Percentiles rank a stretch among this genome's conserved stretches.
phyloP scores from a whole-genome alignment of 805 yeast species.

The Wickerhamomyces canadensis region DNA sequence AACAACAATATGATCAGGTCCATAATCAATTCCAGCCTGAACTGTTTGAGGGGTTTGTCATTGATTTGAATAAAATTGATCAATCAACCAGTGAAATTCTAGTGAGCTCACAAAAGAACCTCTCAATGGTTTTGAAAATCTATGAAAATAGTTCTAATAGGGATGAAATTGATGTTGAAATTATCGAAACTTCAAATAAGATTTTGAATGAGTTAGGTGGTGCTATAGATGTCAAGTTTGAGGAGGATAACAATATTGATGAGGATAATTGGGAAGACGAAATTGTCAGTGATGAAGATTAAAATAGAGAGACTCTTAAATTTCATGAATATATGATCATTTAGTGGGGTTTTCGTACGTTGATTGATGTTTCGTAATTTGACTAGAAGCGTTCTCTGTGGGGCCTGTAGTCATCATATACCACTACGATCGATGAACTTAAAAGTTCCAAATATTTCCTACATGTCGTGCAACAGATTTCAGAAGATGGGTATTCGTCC shows the following conservation, averaged over 20 bases:
- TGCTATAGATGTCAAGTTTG: constrained; percentile 56
- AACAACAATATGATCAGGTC: constrained; percentile 17
- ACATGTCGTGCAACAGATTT: no score
- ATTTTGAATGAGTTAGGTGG: constrained; percentile 59
- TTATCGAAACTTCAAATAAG: constrained; percentile 45
- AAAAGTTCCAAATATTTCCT: no score
- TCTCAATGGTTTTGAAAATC: constrained; percentile 9
- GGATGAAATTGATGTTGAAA: constrained; percentile 51
- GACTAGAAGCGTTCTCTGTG: no score
- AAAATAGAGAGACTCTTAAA: no score
- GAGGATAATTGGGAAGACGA: constrained; percentile 48
- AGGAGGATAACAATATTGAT: constrained; percentile 28
- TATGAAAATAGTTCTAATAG: not conserved
- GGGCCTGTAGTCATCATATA: no score
- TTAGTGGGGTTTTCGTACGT: no score
- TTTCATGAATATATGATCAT: no score
- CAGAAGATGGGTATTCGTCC: no score
- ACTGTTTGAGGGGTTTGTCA: constrained; percentile 16
- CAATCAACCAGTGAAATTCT: constrained; percentile 18
- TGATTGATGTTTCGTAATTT: no score
- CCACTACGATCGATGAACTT: no score
- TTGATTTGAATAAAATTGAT: no score
- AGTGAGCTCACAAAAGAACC: constrained; percentile 7
- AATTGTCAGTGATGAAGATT: constrained; percentile 34
- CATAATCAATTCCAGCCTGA: constrained; percentile 18